A percentile compares a stretch with the other conserved stretches of the same genome.
These are phyloP conservation scores for Aquilaria yunnanensis DNA, from an alignment of 345 rosid species.

Conservation along the genomic window DNA sequence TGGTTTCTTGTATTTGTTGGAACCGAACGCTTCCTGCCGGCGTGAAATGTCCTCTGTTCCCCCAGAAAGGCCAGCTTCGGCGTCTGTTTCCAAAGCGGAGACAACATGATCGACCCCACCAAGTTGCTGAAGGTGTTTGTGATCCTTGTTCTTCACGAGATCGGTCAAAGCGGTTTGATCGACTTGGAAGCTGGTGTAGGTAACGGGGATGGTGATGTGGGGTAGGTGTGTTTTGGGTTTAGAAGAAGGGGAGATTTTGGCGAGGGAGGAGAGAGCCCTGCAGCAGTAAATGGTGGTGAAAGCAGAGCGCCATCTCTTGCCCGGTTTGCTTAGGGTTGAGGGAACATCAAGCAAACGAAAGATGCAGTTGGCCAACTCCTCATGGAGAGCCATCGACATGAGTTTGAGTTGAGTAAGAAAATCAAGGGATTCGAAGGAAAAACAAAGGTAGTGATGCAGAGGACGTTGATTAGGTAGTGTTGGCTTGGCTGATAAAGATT, in stretches of 20 bases:
- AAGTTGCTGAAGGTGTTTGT: slow-evolving; percentile 17
- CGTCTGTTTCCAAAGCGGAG: slow-evolving; percentile 29
- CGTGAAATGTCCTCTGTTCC: slow-evolving; percentile 25
- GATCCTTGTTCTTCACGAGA: slow-evolving; percentile 37
- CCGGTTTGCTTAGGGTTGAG: slow-evolving; percentile 18
- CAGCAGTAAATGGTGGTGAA: slow-evolving; percentile 43
- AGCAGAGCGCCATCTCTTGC: slow-evolving; percentile 52
- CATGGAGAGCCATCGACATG: slow-evolving; percentile 16
- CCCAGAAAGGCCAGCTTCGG: slow-evolving; percentile 30
- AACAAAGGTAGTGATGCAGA: neutral
- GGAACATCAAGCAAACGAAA: slow-evolving; percentile 29
- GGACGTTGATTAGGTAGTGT: neutral
- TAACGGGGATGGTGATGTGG: slow-evolving; percentile 21
- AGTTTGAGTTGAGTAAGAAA: too few species aligned
- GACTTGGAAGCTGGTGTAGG: slow-evolving; percentile 21
- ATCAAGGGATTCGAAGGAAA: neutral
- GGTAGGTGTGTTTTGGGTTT: neutral
- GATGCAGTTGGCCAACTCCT: slow-evolving; percentile 12
- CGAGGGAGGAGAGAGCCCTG: slow-evolving; percentile 30
- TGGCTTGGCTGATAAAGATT: too few species aligned
- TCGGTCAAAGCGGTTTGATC: slow-evolving; percentile 24
- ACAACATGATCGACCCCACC: slow-evolving; percentile 40
- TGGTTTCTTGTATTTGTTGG: slow-evolving; percentile 59
- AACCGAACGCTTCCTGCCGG: slow-evolving; percentile 45
- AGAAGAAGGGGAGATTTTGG: neutral